Conservation (phyloP, 345 rosid genomes). For the Excoecaria cochinchinensis region DNA sequence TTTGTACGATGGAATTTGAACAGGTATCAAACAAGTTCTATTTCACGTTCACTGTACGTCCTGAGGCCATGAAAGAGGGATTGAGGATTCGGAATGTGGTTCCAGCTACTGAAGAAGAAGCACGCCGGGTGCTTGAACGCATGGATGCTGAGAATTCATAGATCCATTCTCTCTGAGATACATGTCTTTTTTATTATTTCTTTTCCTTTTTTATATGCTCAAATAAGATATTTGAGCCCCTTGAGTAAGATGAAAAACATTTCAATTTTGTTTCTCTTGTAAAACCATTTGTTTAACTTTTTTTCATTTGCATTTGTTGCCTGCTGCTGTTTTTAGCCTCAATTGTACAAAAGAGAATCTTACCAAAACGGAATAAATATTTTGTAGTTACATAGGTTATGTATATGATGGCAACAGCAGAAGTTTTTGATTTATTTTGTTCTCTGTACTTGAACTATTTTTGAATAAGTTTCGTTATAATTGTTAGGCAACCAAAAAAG, state of each 20-base stretch:
- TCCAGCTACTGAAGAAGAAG: constrained; percentile 89
- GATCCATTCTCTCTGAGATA: background rate
- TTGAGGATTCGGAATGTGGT: constrained; percentile 75
- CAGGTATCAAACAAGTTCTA: constrained; percentile 88
- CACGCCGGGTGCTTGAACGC: constrained; percentile 69
- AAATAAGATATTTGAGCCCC: background rate
- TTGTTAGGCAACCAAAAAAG: too few relatives aligned
- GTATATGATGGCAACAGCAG: too few relatives aligned
- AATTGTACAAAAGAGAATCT: too few relatives aligned
- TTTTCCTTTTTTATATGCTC: background rate
- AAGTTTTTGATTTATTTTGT: too few relatives aligned
- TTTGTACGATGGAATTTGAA: constrained; percentile 18
- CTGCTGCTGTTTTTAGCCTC: too few relatives aligned
- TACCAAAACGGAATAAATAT: too few relatives aligned
- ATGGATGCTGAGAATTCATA: constrained; percentile 66
- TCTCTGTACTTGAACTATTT: too few relatives aligned
- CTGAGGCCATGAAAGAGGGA: constrained; percentile 69
- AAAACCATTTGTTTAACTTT: too few relatives aligned
- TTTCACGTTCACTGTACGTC: constrained; percentile 74
- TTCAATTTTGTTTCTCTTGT: too few relatives aligned
- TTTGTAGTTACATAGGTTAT: too few relatives aligned
- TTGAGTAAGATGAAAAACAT: background rate
- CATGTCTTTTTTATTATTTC: background rate
- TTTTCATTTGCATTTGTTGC: too few relatives aligned
- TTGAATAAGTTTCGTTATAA: too few relatives aligned